Evolutionary conservation across 1,284 basidiomycete genomes (phyloP), one percentile per base, ranked within the genome.

Genomic region (Heterobasidion annosum): DNA sequence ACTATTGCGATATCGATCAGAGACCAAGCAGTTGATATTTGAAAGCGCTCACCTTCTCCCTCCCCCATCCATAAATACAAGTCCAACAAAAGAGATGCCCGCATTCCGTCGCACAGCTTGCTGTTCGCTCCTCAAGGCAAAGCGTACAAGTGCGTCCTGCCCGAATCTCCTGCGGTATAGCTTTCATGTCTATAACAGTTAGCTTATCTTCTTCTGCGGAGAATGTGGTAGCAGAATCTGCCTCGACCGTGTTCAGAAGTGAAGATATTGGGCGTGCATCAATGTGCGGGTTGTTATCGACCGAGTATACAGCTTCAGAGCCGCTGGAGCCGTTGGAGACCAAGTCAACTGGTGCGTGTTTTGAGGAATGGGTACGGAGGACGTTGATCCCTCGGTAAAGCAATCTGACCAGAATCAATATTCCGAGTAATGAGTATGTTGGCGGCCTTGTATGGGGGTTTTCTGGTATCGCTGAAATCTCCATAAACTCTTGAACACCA

Each of bases 71-170:
- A 48, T 88, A 80, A 51, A 97, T 91, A 67, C 94, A 98, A 58
- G 77, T 82, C 94, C 94, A 98, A 65, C 93, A 95, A 69, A 96
- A 97, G 48, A 96, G 69, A 70, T 97, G 94, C 0, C 94, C 94
- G 63, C 94, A 97, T 66, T 96, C 93, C 0, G 94, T 97, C 32
- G 91, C 85, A 61, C 88, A 89, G 53, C 85, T 83, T 64, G 87
- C 77, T 33, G 85, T 84, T 65, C 88, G 72, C 71, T 91, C 83
- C 62, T 94, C 91, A 54, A 96, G 70, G 64, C 93, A 96, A 5
- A 96, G 74, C 1, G 91, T 92, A 61, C 93, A 96, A 63, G 79
- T 88, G 62, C 92, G 75, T 16, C 82, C 77, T 8, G 80, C 81
- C 47, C 88, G 73, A 1, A 78, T 59, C 7, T 66, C 70, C 2